Percentiles rank a stretch among this genome's conserved stretches.
Conservation (phyloP, 1,139 yeast species). For the Candida tunisiensis region DNA sequence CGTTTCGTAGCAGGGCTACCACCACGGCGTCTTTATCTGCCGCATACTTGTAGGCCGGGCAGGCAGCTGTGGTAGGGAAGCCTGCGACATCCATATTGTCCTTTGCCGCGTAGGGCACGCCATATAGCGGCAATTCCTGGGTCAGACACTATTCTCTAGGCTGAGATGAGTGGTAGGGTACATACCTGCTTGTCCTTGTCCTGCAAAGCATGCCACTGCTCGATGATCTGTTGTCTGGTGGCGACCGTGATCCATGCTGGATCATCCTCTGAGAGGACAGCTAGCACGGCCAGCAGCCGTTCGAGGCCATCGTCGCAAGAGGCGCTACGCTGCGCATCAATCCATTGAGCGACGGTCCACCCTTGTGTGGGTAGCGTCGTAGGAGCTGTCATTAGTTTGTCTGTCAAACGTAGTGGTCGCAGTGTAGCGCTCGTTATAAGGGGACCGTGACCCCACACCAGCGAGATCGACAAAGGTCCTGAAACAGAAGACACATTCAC, state of each 20-base stretch:
- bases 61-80: constrained; percentile 83
- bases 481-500: no score
- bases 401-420: no score
- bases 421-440: no score
- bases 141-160: no score
- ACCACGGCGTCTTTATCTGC: constrained; percentile 62
- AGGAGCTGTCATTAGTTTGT: no score
- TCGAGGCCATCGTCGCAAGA: constrained; percentile 45
- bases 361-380: constrained; percentile 21
- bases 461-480: no score
- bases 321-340: constrained; percentile 42
- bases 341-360: constrained; percentile 62
- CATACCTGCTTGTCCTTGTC: constrained; percentile 23
- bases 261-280: constrained; percentile 27
- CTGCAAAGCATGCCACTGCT: constrained; percentile 70
- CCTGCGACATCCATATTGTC: constrained; percentile 86
- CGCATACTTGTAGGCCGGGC: constrained; percentile 60
- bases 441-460: no score
- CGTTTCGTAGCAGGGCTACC: constrained; percentile 49
- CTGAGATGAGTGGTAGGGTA: background rate
- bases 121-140: constrained; percentile 43
- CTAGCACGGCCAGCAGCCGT: constrained; percentile 30
- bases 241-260: constrained; percentile 88
- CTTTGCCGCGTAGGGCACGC: constrained; percentile 89
- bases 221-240: constrained; percentile 36